Percentiles rank a stretch among this genome's conserved stretches.
Conservation (phyloP, 768 basidiomycete species). For the Filobasidium floriforme region DNA sequence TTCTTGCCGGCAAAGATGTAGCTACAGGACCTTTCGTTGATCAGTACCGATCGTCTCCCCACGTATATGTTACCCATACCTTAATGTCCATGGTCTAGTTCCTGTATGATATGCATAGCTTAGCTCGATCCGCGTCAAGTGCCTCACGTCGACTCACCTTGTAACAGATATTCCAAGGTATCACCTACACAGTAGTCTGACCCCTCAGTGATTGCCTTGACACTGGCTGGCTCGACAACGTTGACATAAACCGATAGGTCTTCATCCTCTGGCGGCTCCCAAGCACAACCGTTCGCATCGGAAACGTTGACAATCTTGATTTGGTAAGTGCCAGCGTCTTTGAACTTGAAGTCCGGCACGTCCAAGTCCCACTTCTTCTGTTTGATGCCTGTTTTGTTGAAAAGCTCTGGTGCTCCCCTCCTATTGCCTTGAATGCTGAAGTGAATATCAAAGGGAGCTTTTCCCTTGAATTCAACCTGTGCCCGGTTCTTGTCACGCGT, state of each 20-base stretch:
- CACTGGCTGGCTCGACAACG: conserved; percentile 92
- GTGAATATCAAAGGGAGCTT: conserved; percentile 70
- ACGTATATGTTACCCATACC: conserved; percentile 43
- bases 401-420: conserved; percentile 50
- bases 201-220: conserved; percentile 71
- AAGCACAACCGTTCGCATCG: conserved; percentile 73
- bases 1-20: conserved; percentile 73
- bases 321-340: conserved; percentile 70
- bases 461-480: conserved; percentile 71
- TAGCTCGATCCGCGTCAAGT: conserved; percentile 50
- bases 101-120: neutral
- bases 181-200: conserved; percentile 86
- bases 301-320: conserved; percentile 67
- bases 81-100: conserved; percentile 15
- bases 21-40: conserved; percentile 47
- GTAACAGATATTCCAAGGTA: conserved; percentile 78
- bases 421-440: conserved; percentile 57
- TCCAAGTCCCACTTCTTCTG: conserved; percentile 61
- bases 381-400: conserved; percentile 49
- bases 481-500: conserved; percentile 50
- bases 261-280: conserved; percentile 58
- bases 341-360: conserved; percentile 62
- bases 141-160: conserved; percentile 88
- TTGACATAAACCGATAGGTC: conserved; percentile 52
- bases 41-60: conserved; percentile 28